Evolutionary conservation across 257 asterid species (phyloP), one percentile per base, ranked within the genome.

Genomic region (Petrea volubilis): DNA sequence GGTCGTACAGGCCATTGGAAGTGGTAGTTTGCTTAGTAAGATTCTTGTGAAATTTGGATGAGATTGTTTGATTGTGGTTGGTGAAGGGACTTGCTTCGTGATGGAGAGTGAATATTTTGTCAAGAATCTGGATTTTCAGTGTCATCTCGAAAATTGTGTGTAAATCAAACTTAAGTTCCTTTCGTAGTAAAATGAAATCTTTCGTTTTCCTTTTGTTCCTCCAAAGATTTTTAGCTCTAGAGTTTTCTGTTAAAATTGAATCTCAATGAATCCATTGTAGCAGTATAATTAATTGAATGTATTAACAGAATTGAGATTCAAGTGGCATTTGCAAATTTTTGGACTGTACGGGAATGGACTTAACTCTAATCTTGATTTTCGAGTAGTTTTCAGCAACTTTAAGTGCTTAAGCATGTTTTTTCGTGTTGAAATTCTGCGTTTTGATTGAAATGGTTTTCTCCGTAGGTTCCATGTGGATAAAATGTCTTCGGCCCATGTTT

Each of bases 401-500:
- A 31, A 31, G 38, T 38, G 43, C 43, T 58, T 10, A 67, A 21
- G 27, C 23, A 17, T 50, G 56, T 61, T 36, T 36, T n/a, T 3
- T 23, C 24, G 21, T n/a, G n/a, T 52, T 60, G 50, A 7, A 18
- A 8, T 64, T 5, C 14, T 5, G 38, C 40, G 31, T 28, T 20
- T 69, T 43, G 68, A 74, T 52, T 17, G 27, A 1, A 51, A 40
- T 25, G 77, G 15, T 62, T 60, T 36, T 73, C 28, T 76, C n/a
- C 9, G 66, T 68, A 87, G 94, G 94, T 89, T 89, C 74, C 94
- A 82, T 69, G 96, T 89, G 78, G 94, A 89, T 66, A 87, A 89
- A 80, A 87, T 89, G 96, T 87, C 96, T 7, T 89, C 92, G 0
- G 94, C 96, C 50, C 96, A 89, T 69, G 96, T 89, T 60, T 89